These are phyloP conservation scores for Pseudonitzschia multiseries DNA, from an alignment of 108 stramenopile genomes.

Conservation along the genomic window DNA sequence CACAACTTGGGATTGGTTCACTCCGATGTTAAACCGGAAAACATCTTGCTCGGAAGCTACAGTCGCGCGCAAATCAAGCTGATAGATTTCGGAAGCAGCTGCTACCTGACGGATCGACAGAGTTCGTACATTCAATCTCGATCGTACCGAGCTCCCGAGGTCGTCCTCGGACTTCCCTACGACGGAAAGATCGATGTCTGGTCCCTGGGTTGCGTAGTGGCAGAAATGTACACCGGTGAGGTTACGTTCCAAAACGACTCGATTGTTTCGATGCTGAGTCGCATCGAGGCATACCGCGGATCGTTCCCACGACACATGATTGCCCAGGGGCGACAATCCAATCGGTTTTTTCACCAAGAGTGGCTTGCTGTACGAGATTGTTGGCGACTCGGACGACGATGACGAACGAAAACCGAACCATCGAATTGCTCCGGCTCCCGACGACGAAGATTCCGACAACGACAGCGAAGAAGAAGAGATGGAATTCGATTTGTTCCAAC, in stretches of 20 bases:
- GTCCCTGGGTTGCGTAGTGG: slow-evolving; percentile 94
- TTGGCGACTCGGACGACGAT: slow-evolving; percentile 39
- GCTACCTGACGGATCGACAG: slow-evolving; percentile 94
- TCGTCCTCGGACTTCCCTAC: slow-evolving; percentile 92
- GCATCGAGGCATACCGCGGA: slow-evolving; percentile 93
- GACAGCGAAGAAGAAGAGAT: slow-evolving; percentile 5
- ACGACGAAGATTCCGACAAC: slow-evolving; percentile 29
- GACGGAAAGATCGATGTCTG: slow-evolving; percentile 93
- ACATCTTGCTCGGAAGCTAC: slow-evolving; percentile 89
- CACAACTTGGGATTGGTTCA: slow-evolving; percentile 92
- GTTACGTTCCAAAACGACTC: slow-evolving; percentile 94
- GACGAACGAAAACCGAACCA: slow-evolving; percentile 12
- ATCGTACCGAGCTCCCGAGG: slow-evolving; percentile 97
- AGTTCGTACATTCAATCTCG: slow-evolving; percentile 96
- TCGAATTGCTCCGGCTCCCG: slow-evolving; percentile 21
- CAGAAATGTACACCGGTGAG: slow-evolving; percentile 93
- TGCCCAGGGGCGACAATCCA: slow-evolving; percentile 79
- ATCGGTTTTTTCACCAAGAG: slow-evolving; percentile 87
- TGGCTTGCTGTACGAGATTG: slow-evolving; percentile 86
- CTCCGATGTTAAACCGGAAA: slow-evolving; percentile 99
- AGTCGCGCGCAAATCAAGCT: slow-evolving; percentile 88
- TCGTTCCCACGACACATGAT: slow-evolving; percentile 91
- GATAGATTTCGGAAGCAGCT: slow-evolving; percentile 98
- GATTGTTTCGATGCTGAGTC: slow-evolving; percentile 90
- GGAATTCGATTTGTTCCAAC: slow-evolving; percentile 74